phyloP scores from a whole-genome alignment of 177 flowering plant species.

The Vitis hybrid region DNA sequence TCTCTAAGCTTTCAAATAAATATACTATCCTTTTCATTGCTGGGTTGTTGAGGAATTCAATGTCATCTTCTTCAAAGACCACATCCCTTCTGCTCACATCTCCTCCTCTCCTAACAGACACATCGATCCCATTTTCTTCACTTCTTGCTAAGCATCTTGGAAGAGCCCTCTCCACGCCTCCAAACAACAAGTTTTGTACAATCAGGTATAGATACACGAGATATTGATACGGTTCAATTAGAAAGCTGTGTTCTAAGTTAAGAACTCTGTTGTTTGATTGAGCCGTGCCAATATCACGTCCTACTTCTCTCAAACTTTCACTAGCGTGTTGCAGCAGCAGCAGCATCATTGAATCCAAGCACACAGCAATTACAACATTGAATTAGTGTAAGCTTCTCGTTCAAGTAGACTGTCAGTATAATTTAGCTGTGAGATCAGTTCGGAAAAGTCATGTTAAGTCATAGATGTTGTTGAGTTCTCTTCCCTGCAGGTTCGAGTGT shows the following conservation, averaged over 20 bases:
- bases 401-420: no score
- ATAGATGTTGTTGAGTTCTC: no score
- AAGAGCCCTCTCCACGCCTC: neutral
- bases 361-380: no score
- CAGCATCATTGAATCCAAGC: no score
- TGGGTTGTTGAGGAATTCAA: slow-evolving; percentile 36
- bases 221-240: slow-evolving; percentile 58
- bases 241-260: slow-evolving; percentile 17
- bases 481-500: no score
- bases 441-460: no score
- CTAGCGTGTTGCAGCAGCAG: no score
- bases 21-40: slow-evolving; percentile 17
- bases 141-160: neutral
- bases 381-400: no score
- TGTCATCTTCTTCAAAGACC: slow-evolving; percentile 6
- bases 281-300: slow-evolving; percentile 46
- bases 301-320: no score
- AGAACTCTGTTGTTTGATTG: slow-evolving; percentile 33
- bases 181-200: neutral
- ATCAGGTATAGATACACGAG: slow-evolving; percentile 10
- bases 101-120: no score
- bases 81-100: no score
- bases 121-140: slow-evolving; percentile 16
- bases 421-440: no score
- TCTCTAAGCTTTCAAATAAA: slow-evolving; percentile 20